Conservation (phyloP, 1,284 basidiomycete species). For the Sphaerobolus stellatus region DNA sequence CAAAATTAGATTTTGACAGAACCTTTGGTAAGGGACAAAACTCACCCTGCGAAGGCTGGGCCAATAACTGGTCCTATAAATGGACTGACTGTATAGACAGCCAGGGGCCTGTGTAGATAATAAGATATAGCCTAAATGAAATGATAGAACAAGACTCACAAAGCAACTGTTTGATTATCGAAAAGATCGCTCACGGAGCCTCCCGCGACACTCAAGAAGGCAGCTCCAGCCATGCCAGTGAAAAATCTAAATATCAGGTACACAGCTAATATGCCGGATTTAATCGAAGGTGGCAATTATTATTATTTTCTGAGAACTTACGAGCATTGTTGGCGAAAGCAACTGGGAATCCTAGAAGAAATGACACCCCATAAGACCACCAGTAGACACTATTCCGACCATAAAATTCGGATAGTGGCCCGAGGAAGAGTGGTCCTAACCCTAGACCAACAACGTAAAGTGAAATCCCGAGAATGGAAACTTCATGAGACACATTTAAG, state of each 20-base stretch:
- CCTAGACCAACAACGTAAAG: slow-evolving; percentile 67
- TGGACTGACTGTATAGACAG: background rate
- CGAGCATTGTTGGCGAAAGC: slow-evolving; percentile 64
- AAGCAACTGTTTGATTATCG: slow-evolving; percentile 58
- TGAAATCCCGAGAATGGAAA: slow-evolving; percentile 69
- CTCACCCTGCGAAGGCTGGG: background rate
- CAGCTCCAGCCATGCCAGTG: slow-evolving; percentile 66
- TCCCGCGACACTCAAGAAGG: slow-evolving; percentile 80
- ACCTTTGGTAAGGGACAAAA: too few relatives aligned
- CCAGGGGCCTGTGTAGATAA: background rate
- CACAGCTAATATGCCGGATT: slow-evolving; percentile 37
- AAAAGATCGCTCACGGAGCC: slow-evolving; percentile 80
- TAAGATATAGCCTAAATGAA: background rate
- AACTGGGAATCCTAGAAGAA: slow-evolving; percentile 61
- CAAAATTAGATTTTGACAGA: too few relatives aligned
- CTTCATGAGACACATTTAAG: slow-evolving; percentile 60
- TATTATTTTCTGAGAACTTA: slow-evolving; percentile 25
- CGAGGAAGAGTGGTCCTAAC: slow-evolving; percentile 45
- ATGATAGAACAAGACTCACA: background rate
- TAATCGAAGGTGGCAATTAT: background rate
- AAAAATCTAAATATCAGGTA: slow-evolving; percentile 71
- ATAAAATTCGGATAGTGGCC: slow-evolving; percentile 54
- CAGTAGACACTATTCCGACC: slow-evolving; percentile 57
- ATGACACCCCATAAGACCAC: slow-evolving; percentile 48
- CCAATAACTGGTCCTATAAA: background rate